Conservation (phyloP, 768 basidiomycete genomes). For the Auriscalpium microsporum region DNA sequence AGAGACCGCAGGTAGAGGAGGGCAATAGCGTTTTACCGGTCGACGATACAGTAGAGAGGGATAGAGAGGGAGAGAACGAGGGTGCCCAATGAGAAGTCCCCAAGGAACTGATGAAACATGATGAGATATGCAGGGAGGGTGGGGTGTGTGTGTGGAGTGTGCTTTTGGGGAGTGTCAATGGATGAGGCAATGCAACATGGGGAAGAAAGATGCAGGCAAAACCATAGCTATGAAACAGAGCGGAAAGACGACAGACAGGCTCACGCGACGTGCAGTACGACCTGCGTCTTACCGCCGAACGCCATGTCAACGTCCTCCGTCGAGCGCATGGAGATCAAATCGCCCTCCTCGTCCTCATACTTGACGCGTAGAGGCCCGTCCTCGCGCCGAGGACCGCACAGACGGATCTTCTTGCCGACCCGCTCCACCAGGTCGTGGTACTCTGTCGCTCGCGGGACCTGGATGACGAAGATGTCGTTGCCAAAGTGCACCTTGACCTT, state of each 20-base stretch:
- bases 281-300: constrained; percentile 81
- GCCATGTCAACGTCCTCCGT: constrained; percentile 95
- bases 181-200: constrained; percentile 9
- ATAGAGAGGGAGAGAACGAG: background rate
- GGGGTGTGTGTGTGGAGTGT: background rate
- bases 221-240: constrained; percentile 2
- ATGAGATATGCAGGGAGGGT: constrained; percentile 8
- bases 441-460: constrained; percentile 72
- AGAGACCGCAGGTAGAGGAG: background rate
- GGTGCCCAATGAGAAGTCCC: constrained; percentile 6
- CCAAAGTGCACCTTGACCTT: constrained; percentile 94
- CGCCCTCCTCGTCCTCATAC: constrained; percentile 90
- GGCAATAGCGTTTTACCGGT: constrained; percentile 2
- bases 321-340: constrained; percentile 78
- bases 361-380: constrained; percentile 79
- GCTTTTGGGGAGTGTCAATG: background rate
- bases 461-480: constrained; percentile 92
- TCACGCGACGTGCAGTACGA: constrained; percentile 74
- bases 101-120: constrained; percentile 2
- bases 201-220: constrained; percentile 1
- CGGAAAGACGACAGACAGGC: background rate
- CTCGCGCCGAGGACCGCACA: constrained; percentile 76
- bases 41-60: constrained; percentile 1
- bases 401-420: constrained; percentile 86
- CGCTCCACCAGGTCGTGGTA: constrained; percentile 81